Conservation (phyloP, 306 rosid genomes). For the Castanospermum australe region DNA sequence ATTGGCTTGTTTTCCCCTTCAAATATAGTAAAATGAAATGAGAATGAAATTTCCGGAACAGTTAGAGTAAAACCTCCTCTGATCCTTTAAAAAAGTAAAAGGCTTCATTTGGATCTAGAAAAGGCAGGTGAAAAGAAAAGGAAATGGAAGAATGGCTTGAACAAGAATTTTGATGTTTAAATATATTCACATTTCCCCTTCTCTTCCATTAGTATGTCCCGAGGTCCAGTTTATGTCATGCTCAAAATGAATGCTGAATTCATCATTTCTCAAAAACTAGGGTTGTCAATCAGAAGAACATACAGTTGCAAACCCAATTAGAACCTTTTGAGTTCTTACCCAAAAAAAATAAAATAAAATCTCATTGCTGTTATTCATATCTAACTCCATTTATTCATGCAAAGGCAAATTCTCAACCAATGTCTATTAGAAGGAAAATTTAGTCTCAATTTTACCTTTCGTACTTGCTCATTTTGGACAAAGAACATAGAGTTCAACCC, state of each 20-base stretch:
- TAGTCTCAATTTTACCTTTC: neutral
- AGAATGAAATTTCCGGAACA: constrained; percentile 1
- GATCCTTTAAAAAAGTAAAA: neutral
- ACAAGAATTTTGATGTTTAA: neutral
- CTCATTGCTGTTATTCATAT: neutral
- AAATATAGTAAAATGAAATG: neutral
- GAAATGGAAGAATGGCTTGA: neutral
- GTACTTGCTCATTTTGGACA: neutral
- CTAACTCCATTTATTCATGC: neutral
- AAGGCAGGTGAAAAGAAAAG: neutral
- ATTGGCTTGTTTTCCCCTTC: neutral
- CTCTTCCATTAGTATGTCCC: neutral
- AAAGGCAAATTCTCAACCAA: neutral
- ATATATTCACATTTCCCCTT: neutral
- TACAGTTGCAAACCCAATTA: neutral
- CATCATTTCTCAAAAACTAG: neutral
- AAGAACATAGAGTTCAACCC: neutral
- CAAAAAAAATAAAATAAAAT: neutral
- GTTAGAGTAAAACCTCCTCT: neutral
- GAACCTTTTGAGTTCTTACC: neutral
- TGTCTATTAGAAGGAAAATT: neutral
- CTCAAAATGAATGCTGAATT: neutral
- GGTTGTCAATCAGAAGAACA: neutral
- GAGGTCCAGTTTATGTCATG: neutral
- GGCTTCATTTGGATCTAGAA: neutral